These are phyloP conservation scores for Boletus sp. DNA, from an alignment of 1,284 basidiomycete species.

Conservation along the genomic window DNA sequence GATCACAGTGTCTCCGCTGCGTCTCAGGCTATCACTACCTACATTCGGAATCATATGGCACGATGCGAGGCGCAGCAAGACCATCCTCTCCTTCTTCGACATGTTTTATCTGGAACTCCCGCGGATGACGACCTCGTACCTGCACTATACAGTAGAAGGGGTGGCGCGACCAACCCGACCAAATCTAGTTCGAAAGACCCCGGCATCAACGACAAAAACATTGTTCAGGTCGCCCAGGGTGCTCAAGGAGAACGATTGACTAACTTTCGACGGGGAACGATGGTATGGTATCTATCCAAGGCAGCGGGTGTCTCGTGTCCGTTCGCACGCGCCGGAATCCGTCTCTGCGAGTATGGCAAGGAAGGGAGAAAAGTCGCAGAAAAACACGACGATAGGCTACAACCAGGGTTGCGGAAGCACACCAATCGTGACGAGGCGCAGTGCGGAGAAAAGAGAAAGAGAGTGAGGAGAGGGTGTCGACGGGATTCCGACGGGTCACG, in stretches of 20 bases:
- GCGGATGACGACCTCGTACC: constrained; percentile 69
- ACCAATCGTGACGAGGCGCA: constrained; percentile 39
- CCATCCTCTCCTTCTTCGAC: constrained; percentile 67
- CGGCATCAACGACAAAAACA: constrained; percentile 10
- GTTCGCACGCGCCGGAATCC: constrained; percentile 65
- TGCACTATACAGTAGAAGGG: constrained; percentile 62
- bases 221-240: constrained; percentile 1
- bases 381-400: constrained; percentile 11
- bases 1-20: constrained; percentile 62
- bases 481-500: constrained; percentile 19
- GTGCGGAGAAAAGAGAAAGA: constrained; percentile 70
- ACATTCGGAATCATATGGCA: constrained; percentile 64
- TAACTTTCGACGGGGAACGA: constrained; percentile 73
- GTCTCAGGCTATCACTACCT: constrained; percentile 73
- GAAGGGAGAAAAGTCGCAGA: constrained; percentile 37
- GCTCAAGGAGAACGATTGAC: constrained; percentile 45
- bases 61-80: constrained; percentile 69
- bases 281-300: constrained; percentile 73
- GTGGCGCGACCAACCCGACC: constrained; percentile 55
- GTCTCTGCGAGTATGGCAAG: constrained; percentile 61
- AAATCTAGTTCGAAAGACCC: constrained; percentile 30
- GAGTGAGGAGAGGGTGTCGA: constrained; percentile 49
- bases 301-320: constrained; percentile 71
- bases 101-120: constrained; percentile 63
- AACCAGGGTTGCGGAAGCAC: constrained; percentile 35